Percentiles rank a stretch among this genome's conserved stretches.
Conservation (phyloP, 305 asterid species). For the Fraxinus ornus region DNA sequence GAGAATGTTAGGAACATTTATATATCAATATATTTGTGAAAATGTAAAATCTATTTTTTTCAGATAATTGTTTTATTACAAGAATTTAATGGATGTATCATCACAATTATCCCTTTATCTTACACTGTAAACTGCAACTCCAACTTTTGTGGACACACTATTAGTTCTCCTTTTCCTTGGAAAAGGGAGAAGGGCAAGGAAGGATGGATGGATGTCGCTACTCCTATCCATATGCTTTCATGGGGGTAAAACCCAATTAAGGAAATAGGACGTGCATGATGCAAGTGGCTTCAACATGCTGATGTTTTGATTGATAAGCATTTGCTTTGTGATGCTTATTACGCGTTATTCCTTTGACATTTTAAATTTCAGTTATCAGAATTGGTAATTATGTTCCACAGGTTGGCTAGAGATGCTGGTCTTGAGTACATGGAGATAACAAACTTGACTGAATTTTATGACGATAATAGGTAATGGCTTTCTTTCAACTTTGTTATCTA, state of each 20-base stretch:
- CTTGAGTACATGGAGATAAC: slow-evolving; percentile 85
- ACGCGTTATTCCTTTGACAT: not conserved
- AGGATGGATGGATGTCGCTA: not conserved
- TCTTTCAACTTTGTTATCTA: slow-evolving; percentile 16
- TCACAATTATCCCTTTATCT: not conserved
- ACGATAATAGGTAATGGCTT: slow-evolving; percentile 70
- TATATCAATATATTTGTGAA: not conserved
- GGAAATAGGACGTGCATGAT: not conserved
- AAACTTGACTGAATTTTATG: slow-evolving; percentile 89
- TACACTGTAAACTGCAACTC: not conserved
- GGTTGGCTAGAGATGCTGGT: slow-evolving; percentile 99
- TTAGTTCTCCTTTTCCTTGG: not conserved
- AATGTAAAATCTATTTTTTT: not conserved
- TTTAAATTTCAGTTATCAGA: slow-evolving; percentile 11
- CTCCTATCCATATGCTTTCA: not conserved
- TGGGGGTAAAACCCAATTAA: not conserved
- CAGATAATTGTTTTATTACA: not conserved
- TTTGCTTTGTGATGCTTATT: slow-evolving; percentile 8
- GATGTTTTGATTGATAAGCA: not conserved
- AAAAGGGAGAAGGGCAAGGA: not conserved
- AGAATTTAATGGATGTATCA: not conserved
- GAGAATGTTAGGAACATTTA: not conserved
- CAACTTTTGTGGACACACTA: not conserved
- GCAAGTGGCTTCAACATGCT: not conserved
- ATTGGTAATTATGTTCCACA: slow-evolving; percentile 34